Evolutionary conservation across 2,329 filamentous ascomycete species (phyloP).

Genomic region (Microascus cirrosus): DNA sequence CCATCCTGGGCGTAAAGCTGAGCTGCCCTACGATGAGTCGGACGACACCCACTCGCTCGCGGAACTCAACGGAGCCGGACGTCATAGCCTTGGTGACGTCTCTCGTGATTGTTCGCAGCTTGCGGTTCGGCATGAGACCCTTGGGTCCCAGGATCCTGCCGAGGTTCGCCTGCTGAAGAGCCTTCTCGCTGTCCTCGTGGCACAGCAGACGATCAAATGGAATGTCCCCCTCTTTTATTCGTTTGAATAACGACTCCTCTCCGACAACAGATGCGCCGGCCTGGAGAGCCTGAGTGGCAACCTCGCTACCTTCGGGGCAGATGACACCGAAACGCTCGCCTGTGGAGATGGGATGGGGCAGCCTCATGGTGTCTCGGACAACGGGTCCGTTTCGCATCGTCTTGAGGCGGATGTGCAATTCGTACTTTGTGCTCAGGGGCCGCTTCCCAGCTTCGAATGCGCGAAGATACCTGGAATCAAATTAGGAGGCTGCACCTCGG

Average conservation of each 20-base stretch:
- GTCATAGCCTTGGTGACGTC: constrained; percentile 65
- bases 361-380: constrained; percentile 74
- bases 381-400: constrained; percentile 79
- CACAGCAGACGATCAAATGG: constrained; percentile 86
- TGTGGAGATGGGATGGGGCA: constrained; percentile 83
- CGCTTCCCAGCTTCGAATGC: constrained; percentile 82
- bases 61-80: constrained; percentile 74
- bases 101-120: constrained; percentile 79
- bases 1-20: constrained; percentile 75
- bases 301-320: constrained; percentile 67
- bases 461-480: constrained; percentile 40
- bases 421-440: constrained; percentile 71
- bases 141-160: constrained; percentile 76
- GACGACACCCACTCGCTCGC: constrained; percentile 75
- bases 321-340: constrained; percentile 86
- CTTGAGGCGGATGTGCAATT: constrained; percentile 71
- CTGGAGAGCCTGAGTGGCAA: constrained; percentile 60
- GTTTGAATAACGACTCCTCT: constrained; percentile 74
- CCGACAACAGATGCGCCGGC: constrained; percentile 78
- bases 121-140: constrained; percentile 84
- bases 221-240: constrained; percentile 62
- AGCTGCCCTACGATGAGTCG: constrained; percentile 86
- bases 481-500: background rate
- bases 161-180: constrained; percentile 70
- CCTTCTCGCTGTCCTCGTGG: constrained; percentile 65